These are phyloP conservation scores for Aspergillus sojae DNA, from an alignment of 2,329 filamentous ascomycete species.

Conservation along the genomic window DNA sequence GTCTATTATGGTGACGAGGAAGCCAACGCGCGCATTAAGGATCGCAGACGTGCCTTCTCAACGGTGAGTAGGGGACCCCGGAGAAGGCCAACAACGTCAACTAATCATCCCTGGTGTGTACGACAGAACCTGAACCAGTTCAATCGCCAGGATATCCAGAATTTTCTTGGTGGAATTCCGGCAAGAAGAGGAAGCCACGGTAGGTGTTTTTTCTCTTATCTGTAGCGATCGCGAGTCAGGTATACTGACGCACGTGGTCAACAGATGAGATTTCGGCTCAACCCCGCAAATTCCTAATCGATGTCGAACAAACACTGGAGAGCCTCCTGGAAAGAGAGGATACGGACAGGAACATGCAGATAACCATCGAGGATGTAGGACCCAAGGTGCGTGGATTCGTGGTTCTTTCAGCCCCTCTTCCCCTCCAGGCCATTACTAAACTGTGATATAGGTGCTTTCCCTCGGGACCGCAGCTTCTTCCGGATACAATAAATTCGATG, in stretches of 20 bases:
- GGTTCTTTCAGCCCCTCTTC: not conserved
- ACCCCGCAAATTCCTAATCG: slow-evolving; percentile 79
- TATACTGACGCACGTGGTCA: slow-evolving; percentile 18
- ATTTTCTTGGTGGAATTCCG: slow-evolving; percentile 36
- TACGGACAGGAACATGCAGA: slow-evolving; percentile 91
- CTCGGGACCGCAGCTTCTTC: slow-evolving; percentile 84
- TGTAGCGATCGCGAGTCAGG: not conserved
- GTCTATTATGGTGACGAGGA: slow-evolving; percentile 62
- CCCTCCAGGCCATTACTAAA: not conserved
- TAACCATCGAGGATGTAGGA: slow-evolving; percentile 93
- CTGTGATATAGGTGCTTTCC: slow-evolving; percentile 65
- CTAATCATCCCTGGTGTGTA: slow-evolving; percentile 12
- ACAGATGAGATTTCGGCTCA: slow-evolving; percentile 72
- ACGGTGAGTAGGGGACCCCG: slow-evolving; percentile 47
- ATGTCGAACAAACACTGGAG: slow-evolving; percentile 81
- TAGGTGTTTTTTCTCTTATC: slow-evolving; percentile 24
- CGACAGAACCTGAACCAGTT: slow-evolving; percentile 40
- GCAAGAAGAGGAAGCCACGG: slow-evolving; percentile 49
- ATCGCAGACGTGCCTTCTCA: slow-evolving; percentile 57
- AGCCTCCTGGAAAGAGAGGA: slow-evolving; percentile 83
- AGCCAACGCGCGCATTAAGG: slow-evolving; percentile 48
- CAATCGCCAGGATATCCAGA: slow-evolving; percentile 39
- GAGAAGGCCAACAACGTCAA: slow-evolving; percentile 17
- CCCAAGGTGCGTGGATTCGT: slow-evolving; percentile 67
- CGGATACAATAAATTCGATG: slow-evolving; percentile 83